Evolutionary conservation across 495 filamentous ascomycete species (phyloP).

Genomic region (Lasiosphaeria miniovina): DNA sequence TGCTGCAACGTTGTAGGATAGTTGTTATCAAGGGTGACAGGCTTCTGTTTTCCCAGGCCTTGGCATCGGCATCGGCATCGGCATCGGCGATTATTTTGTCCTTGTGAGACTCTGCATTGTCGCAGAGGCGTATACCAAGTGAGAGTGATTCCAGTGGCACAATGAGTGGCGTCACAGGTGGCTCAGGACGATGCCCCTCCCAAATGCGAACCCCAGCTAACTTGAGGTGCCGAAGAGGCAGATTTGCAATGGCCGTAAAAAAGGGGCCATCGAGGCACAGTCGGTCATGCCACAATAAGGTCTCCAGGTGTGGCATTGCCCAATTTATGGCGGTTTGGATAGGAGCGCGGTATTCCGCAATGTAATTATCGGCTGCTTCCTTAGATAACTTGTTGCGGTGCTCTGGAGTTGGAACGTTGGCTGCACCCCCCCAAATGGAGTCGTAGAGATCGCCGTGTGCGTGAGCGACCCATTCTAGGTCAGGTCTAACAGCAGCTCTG

Average conservation of each 20-base stretch:
- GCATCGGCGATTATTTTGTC: too few species aligned
- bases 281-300: background rate
- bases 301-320: background rate
- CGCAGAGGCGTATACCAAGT: too few species aligned
- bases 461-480: background rate
- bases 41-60: too few species aligned
- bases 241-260: background rate
- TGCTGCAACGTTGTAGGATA: too few species aligned
- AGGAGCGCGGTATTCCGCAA: background rate
- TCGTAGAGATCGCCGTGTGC: too few species aligned
- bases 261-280: background rate
- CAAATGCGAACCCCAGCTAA: background rate
- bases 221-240: background rate
- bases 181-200: too few species aligned
- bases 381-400: background rate
- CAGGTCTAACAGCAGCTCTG: background rate
- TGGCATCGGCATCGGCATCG: too few species aligned
- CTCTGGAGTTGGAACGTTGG: background rate
- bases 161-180: too few species aligned
- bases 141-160: too few species aligned
- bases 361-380: background rate
- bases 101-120: too few species aligned
- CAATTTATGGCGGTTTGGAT: background rate
- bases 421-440: too few species aligned
- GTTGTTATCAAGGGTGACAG: too few species aligned